These are phyloP conservation scores for Quercus robur DNA, from an alignment of 306 rosid genomes.

Conservation along the genomic window DNA sequence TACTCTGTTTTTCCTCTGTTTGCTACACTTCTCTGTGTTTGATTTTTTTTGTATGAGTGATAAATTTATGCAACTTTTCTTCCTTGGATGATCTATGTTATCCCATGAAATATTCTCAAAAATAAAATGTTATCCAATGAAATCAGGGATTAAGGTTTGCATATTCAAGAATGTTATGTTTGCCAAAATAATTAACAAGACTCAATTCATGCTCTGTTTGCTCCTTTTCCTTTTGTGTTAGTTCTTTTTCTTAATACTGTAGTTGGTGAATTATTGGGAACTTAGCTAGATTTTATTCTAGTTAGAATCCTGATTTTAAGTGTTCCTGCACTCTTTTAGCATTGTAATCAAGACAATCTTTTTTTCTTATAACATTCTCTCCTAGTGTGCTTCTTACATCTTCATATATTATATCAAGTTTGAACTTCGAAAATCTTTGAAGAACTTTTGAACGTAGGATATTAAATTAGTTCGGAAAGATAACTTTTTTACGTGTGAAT, in stretches of 20 bases:
- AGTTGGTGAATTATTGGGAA: background rate
- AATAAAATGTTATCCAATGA: background rate
- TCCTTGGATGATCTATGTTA: background rate
- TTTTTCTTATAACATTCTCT: no score
- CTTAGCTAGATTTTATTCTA: background rate
- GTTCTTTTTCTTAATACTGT: background rate
- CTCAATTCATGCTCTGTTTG: background rate
- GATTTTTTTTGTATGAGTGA: background rate
- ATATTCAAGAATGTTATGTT: background rate
- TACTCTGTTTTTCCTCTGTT: constrained; percentile 9
- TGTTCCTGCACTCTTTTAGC: background rate
- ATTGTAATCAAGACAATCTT: background rate
- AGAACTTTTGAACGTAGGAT: background rate
- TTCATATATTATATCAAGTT: background rate
- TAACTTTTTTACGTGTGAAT: background rate
- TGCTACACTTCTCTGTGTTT: background rate
- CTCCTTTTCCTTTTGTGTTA: background rate
- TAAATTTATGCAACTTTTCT: background rate
- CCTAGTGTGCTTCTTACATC: background rate
- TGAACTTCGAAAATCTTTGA: background rate
- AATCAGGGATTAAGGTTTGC: background rate
- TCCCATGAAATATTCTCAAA: background rate
- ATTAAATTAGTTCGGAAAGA: background rate
- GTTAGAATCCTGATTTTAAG: background rate
- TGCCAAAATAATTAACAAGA: background rate